Evolutionary conservation across 1,139 yeast species (phyloP), one percentile per base, ranked within the genome.

Genomic region (Blastobotrys persicus): DNA sequence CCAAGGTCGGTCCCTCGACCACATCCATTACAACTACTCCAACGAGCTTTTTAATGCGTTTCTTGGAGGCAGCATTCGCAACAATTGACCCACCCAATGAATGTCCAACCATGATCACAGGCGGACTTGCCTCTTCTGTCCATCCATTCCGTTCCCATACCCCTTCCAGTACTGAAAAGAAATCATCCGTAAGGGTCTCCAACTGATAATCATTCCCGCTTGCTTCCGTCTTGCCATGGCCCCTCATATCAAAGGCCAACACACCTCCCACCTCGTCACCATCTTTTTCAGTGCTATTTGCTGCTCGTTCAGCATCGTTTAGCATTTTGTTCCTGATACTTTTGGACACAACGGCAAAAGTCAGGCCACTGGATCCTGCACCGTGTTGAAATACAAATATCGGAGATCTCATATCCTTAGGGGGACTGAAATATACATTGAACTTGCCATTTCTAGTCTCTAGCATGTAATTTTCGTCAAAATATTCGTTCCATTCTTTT

Each of bases 21-120:
- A 94, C 94, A 66, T 92, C 99, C 19, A 92, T 68, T 72, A 91
- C 80, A 0, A 80, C 78, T 4, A 92, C 68, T 0, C 98, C 98
- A 41, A 48, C 69, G n/a, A 55, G 48, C 13, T 53, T 49, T 9
- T 49, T 47, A 11, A 56, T 37, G 12, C 47, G 38, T 20, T 51
- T 48, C 32, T 44, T 45, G 2, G 60, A 52, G 2, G 74, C 64
- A 0, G 75, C 70, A 43, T 77, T 76, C 0, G 96, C 78, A 39
- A 88, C 73, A 2, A 92, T 81, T 0, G 97, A 76, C 0, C 98
- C 98, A 1, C 98, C 99, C 19, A 94, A 72, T 2, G 96, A 88
- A 65, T 92, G 99, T 0, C 98, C 98, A 5, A 91, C 74, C 1
- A 89, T 69, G 47, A 86, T 63, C 3, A 79, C 35, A 3, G 78